A percentile compares a stretch with the other conserved stretches of the same genome.
Conservation (phyloP, 2,329 filamentous ascomycete genomes). For the Fusarium stilboides region DNA sequence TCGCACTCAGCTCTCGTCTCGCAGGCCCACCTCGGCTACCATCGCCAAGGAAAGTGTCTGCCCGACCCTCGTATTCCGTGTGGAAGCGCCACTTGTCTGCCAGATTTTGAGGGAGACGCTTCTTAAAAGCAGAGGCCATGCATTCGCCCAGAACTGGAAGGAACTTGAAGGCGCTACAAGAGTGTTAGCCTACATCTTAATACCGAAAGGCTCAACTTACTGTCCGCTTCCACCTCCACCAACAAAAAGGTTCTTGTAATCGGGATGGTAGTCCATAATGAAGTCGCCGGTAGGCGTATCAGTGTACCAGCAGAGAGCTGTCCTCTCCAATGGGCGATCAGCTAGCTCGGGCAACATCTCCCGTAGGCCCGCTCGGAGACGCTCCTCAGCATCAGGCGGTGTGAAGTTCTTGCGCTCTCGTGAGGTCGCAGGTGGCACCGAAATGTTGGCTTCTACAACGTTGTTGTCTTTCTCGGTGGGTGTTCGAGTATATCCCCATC, state of each 20-base stretch:
- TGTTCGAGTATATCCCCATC: slow-evolving; percentile 41
- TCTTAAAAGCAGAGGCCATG: slow-evolving; percentile 18
- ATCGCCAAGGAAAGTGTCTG: slow-evolving; percentile 36
- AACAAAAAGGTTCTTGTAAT: slow-evolving; percentile 41
- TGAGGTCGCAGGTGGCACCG: slow-evolving; percentile 14
- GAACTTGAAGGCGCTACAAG: slow-evolving; percentile 38
- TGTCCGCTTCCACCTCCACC: slow-evolving; percentile 42
- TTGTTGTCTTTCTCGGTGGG: slow-evolving; percentile 3
- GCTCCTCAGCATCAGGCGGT: slow-evolving; percentile 29
- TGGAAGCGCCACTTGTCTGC: slow-evolving; percentile 38
- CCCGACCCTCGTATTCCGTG: slow-evolving; percentile 25
- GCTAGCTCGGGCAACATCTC: slow-evolving; percentile 43
- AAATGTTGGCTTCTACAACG: slow-evolving; percentile 9
- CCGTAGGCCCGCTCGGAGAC: slow-evolving; percentile 23
- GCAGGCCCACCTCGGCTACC: slow-evolving; percentile 40
- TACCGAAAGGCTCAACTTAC: not conserved
- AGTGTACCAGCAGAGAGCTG: slow-evolving; percentile 41
- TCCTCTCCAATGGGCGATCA: slow-evolving; percentile 18
- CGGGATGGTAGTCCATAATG: slow-evolving; percentile 44
- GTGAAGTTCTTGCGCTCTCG: slow-evolving; percentile 34
- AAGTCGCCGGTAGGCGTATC: slow-evolving; percentile 44
- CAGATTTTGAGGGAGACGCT: slow-evolving; percentile 14
- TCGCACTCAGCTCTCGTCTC: slow-evolving; percentile 15
- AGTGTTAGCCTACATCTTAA: accelerated
- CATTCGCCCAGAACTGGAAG: slow-evolving; percentile 38